Base-by-base conservation (phyloP, 2,329 filamentous ascomycete genomes). In the Hypoxylon sp. region DNA sequence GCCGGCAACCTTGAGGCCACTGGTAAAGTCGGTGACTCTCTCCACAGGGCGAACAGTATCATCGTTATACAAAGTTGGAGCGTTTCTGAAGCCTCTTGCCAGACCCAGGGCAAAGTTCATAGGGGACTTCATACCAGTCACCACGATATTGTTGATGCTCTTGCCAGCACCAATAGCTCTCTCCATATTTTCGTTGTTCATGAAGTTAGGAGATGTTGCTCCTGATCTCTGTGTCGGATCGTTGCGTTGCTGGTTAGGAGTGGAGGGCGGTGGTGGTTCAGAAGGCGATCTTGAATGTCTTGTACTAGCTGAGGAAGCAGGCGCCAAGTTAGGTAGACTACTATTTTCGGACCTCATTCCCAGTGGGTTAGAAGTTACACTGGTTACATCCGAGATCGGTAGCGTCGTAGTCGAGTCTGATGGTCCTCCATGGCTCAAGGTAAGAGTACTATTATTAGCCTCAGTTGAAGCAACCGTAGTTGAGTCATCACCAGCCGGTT, bases 41-140 rank as follows among this genome's bases (percentile, higher is more conserved):
- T 94, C 91, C 0, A 88, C 83, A n/a, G 91, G 91, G 7, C 93
- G 87, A 0, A 97, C 90, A 0, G 90, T 95, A 1, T 93, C 89
- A 74, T 97, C 94, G 46, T 94, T 92, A 77, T 97, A 97, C 0
- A 97, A 83, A 72, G 89, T 91, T 0, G 95, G 94, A 5, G 92
- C 91, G 74, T 97, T 97, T 77, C 95, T 91, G 77, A 97, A 97
- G 0, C 95, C 95, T 78, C 92, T 92, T 0, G 94, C 92, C 40
- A 97, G 81, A 0, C 92, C 92, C 46, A 97, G 81, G 44, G 92
- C 93, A 70, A 97, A 91, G 77, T 97, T 93, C 85, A 96, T 91
- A 0, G 94, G 95, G 1, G 91, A 91, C 73, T 92, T 93, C 66
- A 95, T 84, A 4, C 92, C 89, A n/a, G 92, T 90, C 10, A 87